A percentile compares a stretch with the other conserved stretches of the same genome.
Conservation (phyloP, 805 yeast species). For the Kluyveromyces nonfermentans region DNA sequence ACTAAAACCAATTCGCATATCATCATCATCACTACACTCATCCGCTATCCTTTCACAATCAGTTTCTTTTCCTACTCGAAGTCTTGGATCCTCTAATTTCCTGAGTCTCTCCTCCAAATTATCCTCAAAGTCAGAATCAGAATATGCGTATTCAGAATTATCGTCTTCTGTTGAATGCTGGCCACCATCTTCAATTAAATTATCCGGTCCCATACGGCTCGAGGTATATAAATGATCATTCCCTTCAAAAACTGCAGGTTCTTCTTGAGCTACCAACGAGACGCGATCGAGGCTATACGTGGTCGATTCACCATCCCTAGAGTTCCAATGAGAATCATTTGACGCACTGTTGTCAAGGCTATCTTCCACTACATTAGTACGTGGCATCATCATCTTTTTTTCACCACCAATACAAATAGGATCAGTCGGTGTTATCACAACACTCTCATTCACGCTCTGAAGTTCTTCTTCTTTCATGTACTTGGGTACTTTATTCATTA, state of each 20-base stretch:
- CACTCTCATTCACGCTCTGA: conserved; percentile 22
- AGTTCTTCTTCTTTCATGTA: conserved; percentile 9
- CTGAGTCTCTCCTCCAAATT: conserved; percentile 24
- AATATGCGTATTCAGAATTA: conserved; percentile 21
- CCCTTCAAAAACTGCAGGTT: neutral
- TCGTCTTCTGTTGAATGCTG: neutral
- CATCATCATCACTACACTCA: conserved; percentile 13
- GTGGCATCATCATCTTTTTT: neutral
- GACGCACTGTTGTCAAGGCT: neutral
- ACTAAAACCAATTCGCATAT: conserved; percentile 5
- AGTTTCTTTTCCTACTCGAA: neutral
- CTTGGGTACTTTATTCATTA: conserved; percentile 12
- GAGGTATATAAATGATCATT: neutral
- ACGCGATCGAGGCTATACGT: neutral
- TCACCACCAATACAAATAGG: neutral
- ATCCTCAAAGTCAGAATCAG: conserved; percentile 31
- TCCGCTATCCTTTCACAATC: conserved; percentile 1
- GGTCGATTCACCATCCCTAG: neutral
- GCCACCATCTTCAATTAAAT: neutral
- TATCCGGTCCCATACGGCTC: neutral
- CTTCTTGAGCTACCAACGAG: neutral
- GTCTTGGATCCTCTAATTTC: conserved; percentile 7
- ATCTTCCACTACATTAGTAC: neutral
- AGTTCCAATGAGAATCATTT: neutral
- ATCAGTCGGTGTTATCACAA: conserved; percentile 17